Percentiles rank a stretch among this genome's conserved stretches.
Conservation (phyloP, 2,329 filamentous ascomycete genomes). For the Aspergillus pseudotamarii region DNA sequence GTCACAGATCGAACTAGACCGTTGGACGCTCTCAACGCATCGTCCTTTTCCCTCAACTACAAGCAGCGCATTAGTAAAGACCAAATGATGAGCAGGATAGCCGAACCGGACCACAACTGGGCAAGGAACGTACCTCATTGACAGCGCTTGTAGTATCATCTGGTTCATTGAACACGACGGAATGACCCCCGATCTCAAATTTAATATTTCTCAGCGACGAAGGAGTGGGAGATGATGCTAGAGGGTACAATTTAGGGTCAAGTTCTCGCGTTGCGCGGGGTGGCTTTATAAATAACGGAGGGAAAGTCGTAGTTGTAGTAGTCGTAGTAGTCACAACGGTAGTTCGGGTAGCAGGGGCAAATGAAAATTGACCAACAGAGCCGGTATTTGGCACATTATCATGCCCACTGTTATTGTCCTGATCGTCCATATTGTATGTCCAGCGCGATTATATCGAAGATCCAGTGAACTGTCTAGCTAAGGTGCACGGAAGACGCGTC, state of each 20-base stretch:
- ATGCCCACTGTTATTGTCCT: slow-evolving; percentile 23
- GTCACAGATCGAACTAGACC: slow-evolving; percentile 52
- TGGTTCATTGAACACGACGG: slow-evolving; percentile 65
- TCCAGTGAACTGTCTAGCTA: slow-evolving; percentile 13
- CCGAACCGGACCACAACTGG: slow-evolving; percentile 14
- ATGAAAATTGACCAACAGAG: slow-evolving; percentile 62
- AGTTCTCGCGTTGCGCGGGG: slow-evolving; percentile 71
- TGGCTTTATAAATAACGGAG: slow-evolving; percentile 77
- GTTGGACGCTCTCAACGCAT: slow-evolving; percentile 49
- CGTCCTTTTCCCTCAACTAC: slow-evolving; percentile 49
- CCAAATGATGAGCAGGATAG: no score
- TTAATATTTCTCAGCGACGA: slow-evolving; percentile 74
- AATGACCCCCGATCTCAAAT: slow-evolving; percentile 67
- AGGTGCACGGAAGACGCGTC: slow-evolving; percentile 20
- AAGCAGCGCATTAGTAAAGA: slow-evolving; percentile 14
- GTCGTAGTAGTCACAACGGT: slow-evolving; percentile 86
- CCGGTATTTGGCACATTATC: slow-evolving; percentile 30
- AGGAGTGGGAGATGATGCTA: slow-evolving; percentile 82
- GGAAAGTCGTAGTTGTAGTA: slow-evolving; percentile 79
- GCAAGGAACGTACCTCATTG: slow-evolving; percentile 51
- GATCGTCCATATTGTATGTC: slow-evolving; percentile 33
- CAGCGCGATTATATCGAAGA: slow-evolving; percentile 16
- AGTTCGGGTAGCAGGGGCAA: slow-evolving; percentile 65
- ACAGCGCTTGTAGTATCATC: slow-evolving; percentile 59
- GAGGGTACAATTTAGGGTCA: slow-evolving; percentile 86